Percentiles rank a stretch among this genome's conserved stretches.
Evolutionary conservation across 352 stramenopile genomes (phyloP).

Genomic region (Peronospora belbahrii): DNA sequence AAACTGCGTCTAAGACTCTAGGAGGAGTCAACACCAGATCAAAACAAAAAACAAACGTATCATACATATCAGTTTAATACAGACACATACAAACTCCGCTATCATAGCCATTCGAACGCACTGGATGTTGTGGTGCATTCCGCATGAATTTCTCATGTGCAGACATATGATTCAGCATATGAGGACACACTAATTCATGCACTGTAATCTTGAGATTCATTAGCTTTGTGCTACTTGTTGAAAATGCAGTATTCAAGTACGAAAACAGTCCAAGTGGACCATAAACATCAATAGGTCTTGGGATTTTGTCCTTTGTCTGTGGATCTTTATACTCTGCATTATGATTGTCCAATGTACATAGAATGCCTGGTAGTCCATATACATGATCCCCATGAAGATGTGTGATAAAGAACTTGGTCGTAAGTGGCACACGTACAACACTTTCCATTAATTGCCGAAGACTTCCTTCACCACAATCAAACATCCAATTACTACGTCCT

Average conservation of each 20-base stretch:
- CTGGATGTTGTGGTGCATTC: constrained; percentile 47
- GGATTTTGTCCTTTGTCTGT: constrained; percentile 36
- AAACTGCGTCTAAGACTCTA: constrained; percentile 44
- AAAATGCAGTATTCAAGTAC: constrained; percentile 70
- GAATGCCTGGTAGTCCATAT: constrained; percentile 70
- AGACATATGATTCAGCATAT: constrained; percentile 40
- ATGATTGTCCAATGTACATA: constrained; percentile 82
- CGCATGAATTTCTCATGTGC: constrained; percentile 56
- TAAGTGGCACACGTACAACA: constrained; percentile 57
- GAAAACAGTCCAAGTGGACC: constrained; percentile 67
- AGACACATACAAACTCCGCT: background rate
- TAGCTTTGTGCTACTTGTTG: constrained; percentile 56
- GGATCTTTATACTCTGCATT: constrained; percentile 53
- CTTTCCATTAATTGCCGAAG: constrained; percentile 78
- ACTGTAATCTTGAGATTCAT: constrained; percentile 64
- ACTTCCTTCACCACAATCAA: constrained; percentile 82
- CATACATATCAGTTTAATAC: background rate
- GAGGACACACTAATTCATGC: constrained; percentile 57
- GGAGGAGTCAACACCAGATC: background rate
- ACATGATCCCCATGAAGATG: constrained; percentile 84
- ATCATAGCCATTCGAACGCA: constrained; percentile 15
- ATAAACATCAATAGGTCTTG: constrained; percentile 62
- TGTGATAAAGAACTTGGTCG: constrained; percentile 81
- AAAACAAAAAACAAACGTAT: background rate
- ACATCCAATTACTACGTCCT: constrained; percentile 78